Evolutionary conservation across 805 yeast genomes (phyloP), one percentile per base, ranked within the genome.

Genomic region (Myxozyma sirexii): DNA sequence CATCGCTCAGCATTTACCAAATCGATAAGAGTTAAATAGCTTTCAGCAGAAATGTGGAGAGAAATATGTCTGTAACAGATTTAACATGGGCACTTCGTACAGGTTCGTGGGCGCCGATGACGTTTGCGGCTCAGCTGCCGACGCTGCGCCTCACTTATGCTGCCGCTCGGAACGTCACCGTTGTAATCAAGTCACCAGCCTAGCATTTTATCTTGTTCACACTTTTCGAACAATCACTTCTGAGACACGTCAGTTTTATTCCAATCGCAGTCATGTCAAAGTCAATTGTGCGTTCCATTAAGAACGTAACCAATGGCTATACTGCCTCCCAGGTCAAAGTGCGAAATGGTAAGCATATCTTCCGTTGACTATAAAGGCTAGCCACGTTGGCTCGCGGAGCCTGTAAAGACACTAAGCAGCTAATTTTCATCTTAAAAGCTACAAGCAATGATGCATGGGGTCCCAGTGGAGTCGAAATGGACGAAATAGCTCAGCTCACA

Each of bases 301-400:
- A 90, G 74, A 93, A 93, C 72, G 92, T 87, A 26, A 85, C 92
- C 72, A 89, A 85, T 70, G 98, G 98, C 42, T 93, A 93, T 76
- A 82, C 96, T 4, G 74, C 87, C 8, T 86, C 90, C 17, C 97
- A 93, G 74, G 85, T 90, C 31, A 79, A 88, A 72, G 97, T 93
- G 43, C 84, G 98, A 71, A 90, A 90, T 69, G 76, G 71, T 69
- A 31, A 39, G 54, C 21, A 19, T 8, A 10, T 17, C 38, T 33
- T 33, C 15, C 19, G 21, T 23, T 19, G 17, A 26, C 24, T 29
- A n/a, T n/a, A n/a, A n/a, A n/a, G n/a, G n/a, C n/a, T n/a, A n/a
- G n/a, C n/a, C n/a, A n/a, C n/a, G n/a, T n/a, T n/a, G 2, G 4
- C 49, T 17, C 12, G 31, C 51, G 10, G 21, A 8, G 26, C 1